Evolutionary conservation across 2,329 filamentous ascomycete genomes (phyloP), one percentile per base, ranked within the genome.

Genomic region (Arachnomyces sp.): DNA sequence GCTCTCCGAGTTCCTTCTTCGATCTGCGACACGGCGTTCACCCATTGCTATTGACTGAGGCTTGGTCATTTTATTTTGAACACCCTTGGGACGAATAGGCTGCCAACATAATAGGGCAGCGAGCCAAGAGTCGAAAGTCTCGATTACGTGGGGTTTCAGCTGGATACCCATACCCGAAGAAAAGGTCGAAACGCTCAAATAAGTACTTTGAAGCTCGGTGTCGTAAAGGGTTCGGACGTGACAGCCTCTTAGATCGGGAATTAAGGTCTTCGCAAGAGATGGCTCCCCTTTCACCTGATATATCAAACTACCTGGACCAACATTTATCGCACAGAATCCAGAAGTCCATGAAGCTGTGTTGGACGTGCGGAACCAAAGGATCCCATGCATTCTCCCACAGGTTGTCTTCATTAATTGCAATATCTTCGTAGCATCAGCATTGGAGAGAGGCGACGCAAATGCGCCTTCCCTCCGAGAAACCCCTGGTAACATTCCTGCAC

Each of bases 61-160:
- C 45, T 70, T 72, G 20, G 64, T 67, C 59, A 70, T 68, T 48
- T 71, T 70, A 47, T 70, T 67, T 43, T 67, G 65, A 28, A 70
- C 68, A 8, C 61, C 71, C 38, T 66, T 71, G 4, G 68, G 68
- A 33, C 67, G 61, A 39, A 72, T 66, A 5, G 68, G 68, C 43
- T 72, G 68, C 68, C 68, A 72, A 44, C 68, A 72, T 11, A 72
- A 56, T 30, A 72, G 51, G n/a, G 68, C 68, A 29, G 68, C 68
- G 11, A 72, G 63, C 68, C 68, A 72, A 2, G 68, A 70, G 49
- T 72, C 68, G 43, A 71, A 71, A 2, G 68, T 71, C 49, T 72
- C 68, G 34, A 61, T 65, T 7, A 72, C 67, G 45, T 70, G 68
- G 8, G 68, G 68, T 33, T 63, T 60, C 37, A 72, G 49, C 48